Evolutionary conservation across 768 basidiomycete genomes (phyloP).

Genomic region (Russula foetens): DNA sequence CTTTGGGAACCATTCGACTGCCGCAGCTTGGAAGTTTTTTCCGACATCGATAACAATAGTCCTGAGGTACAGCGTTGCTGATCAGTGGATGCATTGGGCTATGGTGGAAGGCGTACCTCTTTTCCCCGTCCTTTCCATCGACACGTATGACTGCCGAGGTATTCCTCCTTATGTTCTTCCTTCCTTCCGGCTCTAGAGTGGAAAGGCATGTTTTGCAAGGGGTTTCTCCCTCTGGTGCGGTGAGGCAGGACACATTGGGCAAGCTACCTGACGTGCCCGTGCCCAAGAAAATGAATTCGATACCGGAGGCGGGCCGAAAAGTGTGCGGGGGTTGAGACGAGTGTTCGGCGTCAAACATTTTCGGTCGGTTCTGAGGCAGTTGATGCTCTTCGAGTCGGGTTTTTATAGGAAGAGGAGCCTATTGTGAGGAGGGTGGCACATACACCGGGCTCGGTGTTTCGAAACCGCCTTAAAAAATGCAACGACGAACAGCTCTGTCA

Average conservation of each 20-base stretch:
- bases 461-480: neutral
- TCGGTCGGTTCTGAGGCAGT: neutral
- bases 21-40: slow-evolving; percentile 66
- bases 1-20: slow-evolving; percentile 55
- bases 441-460: neutral
- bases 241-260: slow-evolving; percentile 68
- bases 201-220: slow-evolving; percentile 62
- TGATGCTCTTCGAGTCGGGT: neutral
- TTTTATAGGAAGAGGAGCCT: neutral
- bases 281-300: slow-evolving; percentile 75
- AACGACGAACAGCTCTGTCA: neutral
- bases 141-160: slow-evolving; percentile 64
- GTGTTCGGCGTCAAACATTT: neutral
- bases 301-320: slow-evolving; percentile 15
- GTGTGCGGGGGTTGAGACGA: neutral
- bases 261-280: slow-evolving; percentile 74
- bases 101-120: slow-evolving; percentile 39
- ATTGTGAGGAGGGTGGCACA: no score
- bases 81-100: neutral
- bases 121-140: slow-evolving; percentile 30
- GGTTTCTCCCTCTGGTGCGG: slow-evolving; percentile 44
- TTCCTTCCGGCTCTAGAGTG: slow-evolving; percentile 58
- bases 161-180: slow-evolving; percentile 80
- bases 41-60: slow-evolving; percentile 81
- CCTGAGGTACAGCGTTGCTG: slow-evolving; percentile 29